phyloP scores from a whole-genome alignment of 2,329 filamentous ascomycete genomes.

The Blastomyces parvus region DNA sequence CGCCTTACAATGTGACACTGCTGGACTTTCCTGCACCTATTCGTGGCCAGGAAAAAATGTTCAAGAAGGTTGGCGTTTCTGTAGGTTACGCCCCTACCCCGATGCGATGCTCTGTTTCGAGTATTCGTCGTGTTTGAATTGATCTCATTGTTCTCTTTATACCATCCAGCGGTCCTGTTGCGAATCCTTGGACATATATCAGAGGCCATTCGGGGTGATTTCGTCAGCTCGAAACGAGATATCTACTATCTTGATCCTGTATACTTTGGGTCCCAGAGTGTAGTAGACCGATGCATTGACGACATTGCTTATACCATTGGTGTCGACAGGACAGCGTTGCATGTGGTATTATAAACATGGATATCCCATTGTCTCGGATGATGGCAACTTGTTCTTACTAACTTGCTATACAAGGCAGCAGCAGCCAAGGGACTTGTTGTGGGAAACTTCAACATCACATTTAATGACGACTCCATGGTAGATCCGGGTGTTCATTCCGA shows the following conservation, averaged over 20 bases:
- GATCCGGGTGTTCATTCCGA: constrained; percentile 31
- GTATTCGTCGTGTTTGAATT: neutral
- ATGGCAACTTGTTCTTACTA: neutral
- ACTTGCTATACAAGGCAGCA: constrained; percentile 26
- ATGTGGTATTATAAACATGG: constrained; percentile 40
- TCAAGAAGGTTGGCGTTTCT: constrained; percentile 51
- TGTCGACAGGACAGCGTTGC: constrained; percentile 45
- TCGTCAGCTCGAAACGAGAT: constrained; percentile 52
- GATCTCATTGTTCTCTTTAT: neutral
- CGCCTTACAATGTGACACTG: constrained; percentile 20
- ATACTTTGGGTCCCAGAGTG: constrained; percentile 48
- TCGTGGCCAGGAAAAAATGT: constrained; percentile 47
- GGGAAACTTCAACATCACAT: constrained; percentile 26
- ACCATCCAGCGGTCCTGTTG: constrained; percentile 42
- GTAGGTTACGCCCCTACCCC: constrained; percentile 23
- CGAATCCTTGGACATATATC: constrained; percentile 49
- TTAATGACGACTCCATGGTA: constrained; percentile 21
- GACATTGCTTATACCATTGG: constrained; percentile 52
- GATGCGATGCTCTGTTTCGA: neutral
- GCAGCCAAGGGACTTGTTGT: constrained; percentile 37
- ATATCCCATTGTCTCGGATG: neutral
- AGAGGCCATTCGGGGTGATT: constrained; percentile 40
- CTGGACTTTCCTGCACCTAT: constrained; percentile 26
- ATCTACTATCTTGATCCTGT: constrained; percentile 55
- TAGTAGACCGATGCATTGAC: constrained; percentile 52